Conservation (phyloP, 768 basidiomycete species). For the Candolleomyces eurysporus region DNA sequence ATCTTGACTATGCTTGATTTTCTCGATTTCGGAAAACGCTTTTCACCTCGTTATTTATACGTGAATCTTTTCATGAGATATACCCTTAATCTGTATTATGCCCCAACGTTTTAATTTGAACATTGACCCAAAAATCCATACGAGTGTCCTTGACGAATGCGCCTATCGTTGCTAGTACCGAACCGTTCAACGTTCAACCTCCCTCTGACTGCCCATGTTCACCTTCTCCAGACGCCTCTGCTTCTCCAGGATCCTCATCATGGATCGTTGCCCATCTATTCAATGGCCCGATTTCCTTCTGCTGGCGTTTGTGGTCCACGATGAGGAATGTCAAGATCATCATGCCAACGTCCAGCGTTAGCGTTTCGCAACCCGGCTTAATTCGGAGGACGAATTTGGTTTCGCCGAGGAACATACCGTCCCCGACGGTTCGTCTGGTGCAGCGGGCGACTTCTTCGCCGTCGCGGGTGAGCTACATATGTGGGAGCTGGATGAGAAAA, state of each 20-base stretch:
- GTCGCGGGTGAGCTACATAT: neutral
- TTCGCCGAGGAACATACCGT: neutral
- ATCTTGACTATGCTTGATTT: too few species aligned
- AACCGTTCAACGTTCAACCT: neutral
- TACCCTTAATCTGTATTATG: too few species aligned
- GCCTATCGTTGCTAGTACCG: neutral
- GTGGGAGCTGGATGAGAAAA: neutral
- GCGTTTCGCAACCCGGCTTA: neutral
- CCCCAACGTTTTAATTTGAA: too few species aligned
- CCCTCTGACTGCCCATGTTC: neutral
- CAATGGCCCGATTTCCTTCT: neutral
- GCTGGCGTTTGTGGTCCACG: neutral
- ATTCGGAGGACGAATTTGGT: conserved; percentile 1
- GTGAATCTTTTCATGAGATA: too few species aligned
- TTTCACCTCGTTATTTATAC: too few species aligned
- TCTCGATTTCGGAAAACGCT: too few species aligned
- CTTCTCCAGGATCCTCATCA: neutral
- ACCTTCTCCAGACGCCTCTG: neutral
- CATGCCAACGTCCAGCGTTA: neutral
- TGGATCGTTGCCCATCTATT: neutral
- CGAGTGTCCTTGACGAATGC: neutral
- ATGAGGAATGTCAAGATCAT: neutral
- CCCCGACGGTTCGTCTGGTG: neutral
- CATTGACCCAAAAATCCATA: too few species aligned
- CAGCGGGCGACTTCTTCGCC: neutral